Conservation (phyloP, 2,329 filamentous ascomycete genomes). For the Aaosphaeria arxii region DNA sequence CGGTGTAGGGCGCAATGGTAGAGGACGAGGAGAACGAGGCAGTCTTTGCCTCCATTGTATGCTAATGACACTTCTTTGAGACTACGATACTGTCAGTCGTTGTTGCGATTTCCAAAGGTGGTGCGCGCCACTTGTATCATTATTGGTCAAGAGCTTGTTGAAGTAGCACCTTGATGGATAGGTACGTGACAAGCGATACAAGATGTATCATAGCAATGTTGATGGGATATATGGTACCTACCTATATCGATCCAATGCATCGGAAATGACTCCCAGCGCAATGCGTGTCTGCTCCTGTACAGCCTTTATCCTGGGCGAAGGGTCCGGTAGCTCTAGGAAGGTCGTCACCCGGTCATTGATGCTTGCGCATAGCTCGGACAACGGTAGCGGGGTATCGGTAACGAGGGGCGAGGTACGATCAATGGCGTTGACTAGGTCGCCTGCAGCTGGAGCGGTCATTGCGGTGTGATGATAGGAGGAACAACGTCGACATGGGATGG, state of each 20-base stretch:
- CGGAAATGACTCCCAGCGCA: conserved; percentile 69
- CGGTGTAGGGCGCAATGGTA: conserved; percentile 66
- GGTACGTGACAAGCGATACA: too few relatives aligned
- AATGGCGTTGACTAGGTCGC: conserved; percentile 34
- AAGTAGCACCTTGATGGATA: too few relatives aligned
- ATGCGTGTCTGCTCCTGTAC: conserved; percentile 73
- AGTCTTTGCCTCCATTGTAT: conserved; percentile 98
- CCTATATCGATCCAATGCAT: conserved; percentile 74
- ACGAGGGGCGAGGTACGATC: conserved; percentile 29
- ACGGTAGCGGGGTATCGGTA: conserved; percentile 46
- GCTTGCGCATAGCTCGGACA: conserved; percentile 45
- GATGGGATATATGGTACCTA: conserved; percentile 41
- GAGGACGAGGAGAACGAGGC: conserved; percentile 84
- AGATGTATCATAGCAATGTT: too few relatives aligned
- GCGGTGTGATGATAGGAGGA: conserved; percentile 17
- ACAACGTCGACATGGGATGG: conserved; percentile 33
- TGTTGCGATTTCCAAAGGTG: conserved; percentile 11
- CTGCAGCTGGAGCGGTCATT: conserved; percentile 33
- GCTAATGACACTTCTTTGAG: conserved; percentile 79
- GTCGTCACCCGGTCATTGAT: conserved; percentile 60
- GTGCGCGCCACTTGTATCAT: neutral
- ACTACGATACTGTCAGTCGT: conserved; percentile 42
- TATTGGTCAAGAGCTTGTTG: neutral
- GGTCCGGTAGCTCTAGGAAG: conserved; percentile 62
- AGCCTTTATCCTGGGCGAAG: conserved; percentile 55